Evolutionary conservation across 2,329 filamentous ascomycete genomes (phyloP).

Genomic region (Sporothrix globosa): DNA sequence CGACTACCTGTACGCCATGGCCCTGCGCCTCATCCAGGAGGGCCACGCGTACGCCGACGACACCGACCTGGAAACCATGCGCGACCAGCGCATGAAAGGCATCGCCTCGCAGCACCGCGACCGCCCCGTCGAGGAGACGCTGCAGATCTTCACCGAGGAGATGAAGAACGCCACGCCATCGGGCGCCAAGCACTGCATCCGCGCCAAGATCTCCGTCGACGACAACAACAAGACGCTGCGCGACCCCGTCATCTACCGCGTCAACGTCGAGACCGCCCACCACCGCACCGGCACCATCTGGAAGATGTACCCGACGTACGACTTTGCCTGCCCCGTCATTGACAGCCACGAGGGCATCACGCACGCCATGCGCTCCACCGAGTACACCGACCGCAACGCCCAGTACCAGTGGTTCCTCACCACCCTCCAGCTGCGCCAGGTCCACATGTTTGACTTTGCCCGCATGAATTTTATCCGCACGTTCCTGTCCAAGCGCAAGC

Average conservation of each 20-base stretch:
- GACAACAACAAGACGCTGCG: constrained; percentile 94
- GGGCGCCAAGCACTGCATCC: constrained; percentile 85
- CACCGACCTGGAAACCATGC: constrained; percentile 87
- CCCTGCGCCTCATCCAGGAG: constrained; percentile 79
- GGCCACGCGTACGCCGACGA: constrained; percentile 94
- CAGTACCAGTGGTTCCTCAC: constrained; percentile 87
- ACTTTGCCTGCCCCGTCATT: constrained; percentile 81
- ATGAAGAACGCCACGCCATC: constrained; percentile 79
- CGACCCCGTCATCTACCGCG: constrained; percentile 93
- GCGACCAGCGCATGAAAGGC: constrained; percentile 79
- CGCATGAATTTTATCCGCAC: constrained; percentile 83
- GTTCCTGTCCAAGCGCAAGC: constrained; percentile 82
- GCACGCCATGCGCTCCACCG: constrained; percentile 79
- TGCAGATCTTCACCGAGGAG: constrained; percentile 78
- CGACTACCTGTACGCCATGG: constrained; percentile 84
- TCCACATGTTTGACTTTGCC: constrained; percentile 84
- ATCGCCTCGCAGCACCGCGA: constrained; percentile 81
- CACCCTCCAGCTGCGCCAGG: constrained; percentile 71
- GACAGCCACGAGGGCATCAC: constrained; percentile 82
- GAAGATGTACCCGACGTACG: constrained; percentile 88
- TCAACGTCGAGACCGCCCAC: constrained; percentile 67
- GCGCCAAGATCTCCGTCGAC: constrained; percentile 89
- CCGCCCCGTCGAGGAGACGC: constrained; percentile 76
- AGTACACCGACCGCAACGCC: constrained; percentile 81
- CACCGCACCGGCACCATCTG: constrained; percentile 78